phyloP scores from a whole-genome alignment of 305 asterid genomes.

The Plantago lanceolata region DNA sequence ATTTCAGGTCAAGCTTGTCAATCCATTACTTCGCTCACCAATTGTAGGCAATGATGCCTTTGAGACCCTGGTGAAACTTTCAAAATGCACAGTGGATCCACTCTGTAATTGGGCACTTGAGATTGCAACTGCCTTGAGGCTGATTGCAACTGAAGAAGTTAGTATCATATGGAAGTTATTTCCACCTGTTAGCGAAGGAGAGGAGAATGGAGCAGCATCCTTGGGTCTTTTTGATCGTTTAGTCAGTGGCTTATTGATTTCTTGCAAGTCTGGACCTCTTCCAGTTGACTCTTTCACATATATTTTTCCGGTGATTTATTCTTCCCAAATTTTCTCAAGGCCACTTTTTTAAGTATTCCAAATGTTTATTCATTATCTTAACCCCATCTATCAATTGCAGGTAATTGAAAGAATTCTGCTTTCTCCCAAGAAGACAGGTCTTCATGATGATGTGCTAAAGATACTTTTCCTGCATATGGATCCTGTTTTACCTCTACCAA shows the following conservation, averaged over 20 bases:
- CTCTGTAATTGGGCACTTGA: constrained; percentile 95
- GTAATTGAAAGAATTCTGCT: constrained; percentile 80
- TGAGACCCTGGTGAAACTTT: constrained; percentile 80
- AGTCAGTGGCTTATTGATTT: constrained; percentile 67
- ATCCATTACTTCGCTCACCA: constrained; percentile 71
- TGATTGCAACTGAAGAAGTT: constrained; percentile 61
- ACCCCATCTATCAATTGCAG: constrained; percentile 36
- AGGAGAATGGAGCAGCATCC: constrained; percentile 50
- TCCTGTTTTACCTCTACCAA: constrained; percentile 88
- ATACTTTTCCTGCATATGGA: constrained; percentile 92
- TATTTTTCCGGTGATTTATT: constrained; percentile 74
- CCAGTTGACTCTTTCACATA: constrained; percentile 94
- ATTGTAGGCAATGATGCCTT: constrained; percentile 87
- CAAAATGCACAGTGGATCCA: constrained; percentile 80
- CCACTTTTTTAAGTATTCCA: constrained; percentile 22
- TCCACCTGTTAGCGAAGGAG: constrained; percentile 64
- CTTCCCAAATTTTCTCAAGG: constrained; percentile 3
- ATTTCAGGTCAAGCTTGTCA: constrained; percentile 71
- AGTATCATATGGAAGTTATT: constrained; percentile 59
- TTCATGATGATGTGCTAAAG: constrained; percentile 85
- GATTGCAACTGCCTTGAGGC: constrained; percentile 85
- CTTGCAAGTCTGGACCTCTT: constrained; percentile 92
- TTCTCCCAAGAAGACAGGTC: constrained; percentile 83
- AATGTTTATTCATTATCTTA: background rate
- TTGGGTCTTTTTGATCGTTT: constrained; percentile 79